These are phyloP conservation scores for Corymbia maculata DNA, from an alignment of 345 rosid genomes.

Conservation along the genomic window DNA sequence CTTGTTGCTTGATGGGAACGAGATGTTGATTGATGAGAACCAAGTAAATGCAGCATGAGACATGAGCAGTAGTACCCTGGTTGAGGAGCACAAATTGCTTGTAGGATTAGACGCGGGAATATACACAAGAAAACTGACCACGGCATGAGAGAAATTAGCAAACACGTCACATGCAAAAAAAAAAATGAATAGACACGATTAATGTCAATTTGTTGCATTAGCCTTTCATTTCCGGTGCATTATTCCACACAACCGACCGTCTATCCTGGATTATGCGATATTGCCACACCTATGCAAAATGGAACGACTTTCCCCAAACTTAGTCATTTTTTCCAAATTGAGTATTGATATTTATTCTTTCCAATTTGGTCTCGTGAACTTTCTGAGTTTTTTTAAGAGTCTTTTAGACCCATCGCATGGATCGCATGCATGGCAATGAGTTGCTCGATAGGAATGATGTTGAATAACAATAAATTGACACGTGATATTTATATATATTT, in stretches of 20 bases:
- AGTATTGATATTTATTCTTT: not conserved
- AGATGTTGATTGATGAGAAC: not conserved
- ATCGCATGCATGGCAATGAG: not conserved
- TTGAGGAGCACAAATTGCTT: not conserved
- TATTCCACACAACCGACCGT: not conserved
- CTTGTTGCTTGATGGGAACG: not conserved
- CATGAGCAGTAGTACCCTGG: not conserved
- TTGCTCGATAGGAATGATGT: not conserved
- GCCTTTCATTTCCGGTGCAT: not conserved
- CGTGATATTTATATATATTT: not conserved
- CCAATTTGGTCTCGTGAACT: not conserved
- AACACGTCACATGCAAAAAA: not conserved
- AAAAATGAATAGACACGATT: not conserved
- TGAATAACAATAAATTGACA: not conserved
- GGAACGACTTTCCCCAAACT: not conserved
- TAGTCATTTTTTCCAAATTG: not conserved
- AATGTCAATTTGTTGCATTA: rapidly evolving
- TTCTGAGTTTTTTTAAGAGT: not conserved
- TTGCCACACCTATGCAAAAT: not conserved
- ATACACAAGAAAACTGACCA: not conserved
- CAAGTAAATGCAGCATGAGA: not conserved
- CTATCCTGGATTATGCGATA: not conserved
- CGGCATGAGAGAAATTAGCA: not conserved
- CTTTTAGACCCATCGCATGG: not conserved
- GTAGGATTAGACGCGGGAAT: not conserved